Evolutionary conservation across 176 grass and related monocot genomes (phyloP), one percentile per base, ranked within the genome.

Genomic region (Ampelocalamus luodianensis): DNA sequence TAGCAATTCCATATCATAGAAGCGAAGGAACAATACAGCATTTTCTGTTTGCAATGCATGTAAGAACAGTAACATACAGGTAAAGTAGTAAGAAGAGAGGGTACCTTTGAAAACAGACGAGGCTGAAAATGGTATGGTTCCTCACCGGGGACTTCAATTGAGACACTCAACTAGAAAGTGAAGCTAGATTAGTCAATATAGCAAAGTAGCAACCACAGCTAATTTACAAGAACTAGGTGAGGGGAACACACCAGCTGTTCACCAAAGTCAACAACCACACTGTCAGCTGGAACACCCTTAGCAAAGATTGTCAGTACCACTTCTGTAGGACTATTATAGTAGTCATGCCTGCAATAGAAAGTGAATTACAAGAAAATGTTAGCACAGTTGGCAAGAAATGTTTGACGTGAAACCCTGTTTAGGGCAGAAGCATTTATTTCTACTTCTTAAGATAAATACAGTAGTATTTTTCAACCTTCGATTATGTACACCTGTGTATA

Each of bases 171-270:
- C 94, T 97, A 88, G 73, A 85, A 91, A 46, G 38, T 14, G 9
- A 68, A 40, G 59, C 18, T 40, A 82, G 29, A 79, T 74, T 59
- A 77, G 81, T 72, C 18, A 62, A 78, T 26, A 71, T 2, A 79
- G 50, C 39, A 14, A 74, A 58, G 32, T 10, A 65, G 32, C 23
- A 66, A 64, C 1, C 20, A 78, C 17, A 67, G 43, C 45, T 68
- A 16, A 37, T 85, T 46, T 68, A 64, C 64, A 82, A 72, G 22
- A 50, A 77, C 9, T 86, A 27, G 13, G 26, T n/a, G 63, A 86
- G 37, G 17, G 50, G 51, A 77, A 81, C 92, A 76, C 69, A 97
- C 94, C 88, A 94, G 92, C 83, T 97, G 94, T 94, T 97, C 94
- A 67, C 92, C 90, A 68, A 94, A 97, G 64, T 94, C 94, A 87